Conservation (phyloP, 2,329 filamentous ascomycete genomes). For the Fusarium haematococcum region DNA sequence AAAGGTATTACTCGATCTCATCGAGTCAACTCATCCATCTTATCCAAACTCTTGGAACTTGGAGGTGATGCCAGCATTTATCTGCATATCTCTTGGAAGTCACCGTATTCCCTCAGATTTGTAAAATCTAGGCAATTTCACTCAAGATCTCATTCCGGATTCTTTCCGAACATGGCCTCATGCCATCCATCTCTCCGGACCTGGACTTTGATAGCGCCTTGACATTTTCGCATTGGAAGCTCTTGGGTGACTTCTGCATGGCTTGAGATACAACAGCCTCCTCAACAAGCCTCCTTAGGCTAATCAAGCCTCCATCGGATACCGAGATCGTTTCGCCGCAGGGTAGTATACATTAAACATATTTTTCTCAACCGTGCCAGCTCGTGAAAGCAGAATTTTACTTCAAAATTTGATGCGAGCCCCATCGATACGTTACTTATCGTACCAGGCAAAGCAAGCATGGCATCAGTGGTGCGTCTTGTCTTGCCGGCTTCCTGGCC, state of each 20-base stretch:
- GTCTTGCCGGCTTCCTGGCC: conserved; percentile 11
- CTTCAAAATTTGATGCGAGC: conserved; percentile 6
- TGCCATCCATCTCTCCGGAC: background rate
- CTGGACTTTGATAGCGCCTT: background rate
- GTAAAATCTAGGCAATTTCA: conserved; percentile 17
- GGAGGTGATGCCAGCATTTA: conserved; percentile 13
- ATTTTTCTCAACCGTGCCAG: background rate
- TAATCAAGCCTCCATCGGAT: background rate
- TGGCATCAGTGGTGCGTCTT: conserved; percentile 3
- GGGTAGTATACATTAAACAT: background rate
- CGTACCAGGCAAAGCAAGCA: background rate
- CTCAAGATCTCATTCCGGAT: conserved; percentile 9
- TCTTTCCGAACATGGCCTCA: conserved; percentile 5
- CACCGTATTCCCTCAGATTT: background rate
- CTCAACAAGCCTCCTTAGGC: background rate
- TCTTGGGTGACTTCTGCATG: background rate
- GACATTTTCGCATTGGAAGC: background rate
- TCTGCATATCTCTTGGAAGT: conserved; percentile 8
- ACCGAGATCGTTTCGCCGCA: conserved; percentile 1
- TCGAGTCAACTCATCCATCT: conserved; percentile 54
- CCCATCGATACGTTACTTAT: background rate
- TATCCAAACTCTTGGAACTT: conserved; percentile 6
- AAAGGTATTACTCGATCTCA: conserved; percentile 57
- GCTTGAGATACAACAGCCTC: background rate
- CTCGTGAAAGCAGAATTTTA: background rate